Base-by-base conservation (phyloP, 2,329 filamentous ascomycete species). In the Fusarium haematococcum region DNA sequence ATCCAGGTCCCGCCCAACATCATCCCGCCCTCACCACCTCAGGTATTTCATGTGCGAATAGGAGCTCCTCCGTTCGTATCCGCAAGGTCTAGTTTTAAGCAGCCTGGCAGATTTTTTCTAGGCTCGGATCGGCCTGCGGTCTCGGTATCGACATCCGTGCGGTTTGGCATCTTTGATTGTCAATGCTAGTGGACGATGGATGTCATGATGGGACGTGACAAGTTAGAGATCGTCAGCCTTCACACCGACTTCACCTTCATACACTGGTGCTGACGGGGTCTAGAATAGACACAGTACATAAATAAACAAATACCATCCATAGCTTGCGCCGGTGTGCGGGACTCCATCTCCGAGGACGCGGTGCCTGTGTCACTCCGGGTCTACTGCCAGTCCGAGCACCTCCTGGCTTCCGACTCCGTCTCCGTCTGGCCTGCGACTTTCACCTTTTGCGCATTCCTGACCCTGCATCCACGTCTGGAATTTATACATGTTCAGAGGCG, bases 381-480 rank as follows among this genome's bases (percentile, higher is more conserved):
- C 75, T 72, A 74, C 75, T 68, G 39, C 65, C 67, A 67, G 70
- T 77, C 70, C 54, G 65, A 69, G 74, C 69, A 61, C 65, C 50
- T 70, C 52, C 61, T 68, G 62, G 52, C 68, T 60, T 67, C 71
- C 54, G 57, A 52, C 74, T 71, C 72, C 69, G 72, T 67, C 64
- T 65, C 70, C 68, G 69, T 56, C 18, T 63, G 57, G 59, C 18
- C 56, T 57, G 41, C 60, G 35, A 64, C 60, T 72, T 66, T 48
- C 45, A 61, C 52, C 59, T 63, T 63, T 62, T 72, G 43, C 41
- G 68, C 66, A 56, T 60, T 64, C 62, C 54, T 52, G 41, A 61
- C 52, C 62, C 60, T 59, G 27, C 58, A 69, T 63, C 43, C 52
- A 41, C 37, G 50, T 27, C 30, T 56, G 33, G 20, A 48, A 32